These are phyloP conservation scores for Arthrinium puccinioides DNA, from an alignment of 2,329 filamentous ascomycete species.

Conservation along the genomic window DNA sequence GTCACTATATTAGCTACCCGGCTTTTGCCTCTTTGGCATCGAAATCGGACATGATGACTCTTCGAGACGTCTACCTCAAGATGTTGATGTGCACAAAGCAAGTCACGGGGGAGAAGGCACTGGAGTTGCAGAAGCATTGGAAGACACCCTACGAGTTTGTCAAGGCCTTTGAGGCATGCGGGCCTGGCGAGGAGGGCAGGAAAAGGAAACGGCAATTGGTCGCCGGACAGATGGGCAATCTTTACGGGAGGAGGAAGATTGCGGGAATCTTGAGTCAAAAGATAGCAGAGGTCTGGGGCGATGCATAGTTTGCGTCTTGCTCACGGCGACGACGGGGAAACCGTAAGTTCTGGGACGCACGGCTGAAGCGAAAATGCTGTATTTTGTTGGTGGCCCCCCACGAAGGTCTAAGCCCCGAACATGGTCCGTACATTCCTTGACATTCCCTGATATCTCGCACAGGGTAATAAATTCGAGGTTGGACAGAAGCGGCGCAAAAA, in stretches of 20 bases:
- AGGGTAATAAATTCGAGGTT: too few relatives aligned
- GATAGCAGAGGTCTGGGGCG: conserved; percentile 67
- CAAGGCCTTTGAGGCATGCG: conserved; percentile 56
- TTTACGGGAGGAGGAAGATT: conserved; percentile 64
- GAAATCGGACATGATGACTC: conserved; percentile 67
- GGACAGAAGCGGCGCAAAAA: too few relatives aligned
- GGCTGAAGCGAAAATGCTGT: too few relatives aligned
- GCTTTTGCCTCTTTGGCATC: conserved; percentile 67
- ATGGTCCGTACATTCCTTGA: too few relatives aligned
- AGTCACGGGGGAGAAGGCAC: conserved; percentile 68
- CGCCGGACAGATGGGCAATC: conserved; percentile 42
- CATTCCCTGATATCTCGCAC: too few relatives aligned
- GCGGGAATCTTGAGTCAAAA: conserved; percentile 57
- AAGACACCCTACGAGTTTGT: conserved; percentile 64
- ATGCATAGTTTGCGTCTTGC: too few relatives aligned
- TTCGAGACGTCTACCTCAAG: conserved; percentile 71
- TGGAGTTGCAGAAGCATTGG: conserved; percentile 76
- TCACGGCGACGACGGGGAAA: too few relatives aligned
- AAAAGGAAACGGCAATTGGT: conserved; percentile 57
- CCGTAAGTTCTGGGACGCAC: conserved; percentile 1
- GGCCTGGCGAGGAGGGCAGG: conserved; percentile 34
- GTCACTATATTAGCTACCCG: conserved; percentile 60
- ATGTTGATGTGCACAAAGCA: conserved; percentile 80
- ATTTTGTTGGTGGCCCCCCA: too few relatives aligned
- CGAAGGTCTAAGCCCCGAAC: too few relatives aligned